These are phyloP conservation scores for Mallotus repandus DNA, from an alignment of 441 rosid genomes.

Conservation along the genomic window DNA sequence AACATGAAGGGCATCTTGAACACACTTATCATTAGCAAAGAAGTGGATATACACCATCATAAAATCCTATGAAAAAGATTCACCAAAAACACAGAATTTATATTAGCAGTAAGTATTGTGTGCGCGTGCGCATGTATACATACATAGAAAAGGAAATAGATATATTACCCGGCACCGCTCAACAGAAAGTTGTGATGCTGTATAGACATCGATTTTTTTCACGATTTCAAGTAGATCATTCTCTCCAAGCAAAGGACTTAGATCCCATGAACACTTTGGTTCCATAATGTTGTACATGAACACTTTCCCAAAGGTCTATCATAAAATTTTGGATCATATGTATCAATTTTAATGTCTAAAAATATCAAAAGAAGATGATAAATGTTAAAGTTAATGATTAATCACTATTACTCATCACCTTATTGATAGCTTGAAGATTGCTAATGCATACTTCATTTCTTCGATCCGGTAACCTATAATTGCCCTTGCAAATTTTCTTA, in stretches of 20 bases:
- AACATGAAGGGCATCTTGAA: conserved; percentile 14
- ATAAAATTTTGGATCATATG: neutral
- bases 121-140: too few species aligned
- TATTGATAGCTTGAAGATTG: conserved; percentile 15
- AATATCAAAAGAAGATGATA: too few species aligned
- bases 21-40: conserved; percentile 17
- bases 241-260: conserved; percentile 10
- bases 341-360: neutral
- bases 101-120: too few species aligned
- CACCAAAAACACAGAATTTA: neutral
- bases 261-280: conserved; percentile 19
- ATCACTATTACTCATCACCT: neutral
- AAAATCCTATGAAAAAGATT: neutral
- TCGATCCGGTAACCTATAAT: conserved; percentile 13
- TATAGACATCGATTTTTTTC: neutral
- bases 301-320: neutral
- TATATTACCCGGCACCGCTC: conserved; percentile 13
- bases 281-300: conserved; percentile 9
- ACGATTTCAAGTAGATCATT: neutral
- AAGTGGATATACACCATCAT: neutral
- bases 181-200: neutral
- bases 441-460: conserved; percentile 8
- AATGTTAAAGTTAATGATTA: neutral
- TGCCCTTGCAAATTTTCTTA: conserved; percentile 14
- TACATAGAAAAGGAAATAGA: too few species aligned